These are phyloP conservation scores for Neoboletus subvelutipes DNA, from an alignment of 768 basidiomycete species.

Conservation along the genomic window DNA sequence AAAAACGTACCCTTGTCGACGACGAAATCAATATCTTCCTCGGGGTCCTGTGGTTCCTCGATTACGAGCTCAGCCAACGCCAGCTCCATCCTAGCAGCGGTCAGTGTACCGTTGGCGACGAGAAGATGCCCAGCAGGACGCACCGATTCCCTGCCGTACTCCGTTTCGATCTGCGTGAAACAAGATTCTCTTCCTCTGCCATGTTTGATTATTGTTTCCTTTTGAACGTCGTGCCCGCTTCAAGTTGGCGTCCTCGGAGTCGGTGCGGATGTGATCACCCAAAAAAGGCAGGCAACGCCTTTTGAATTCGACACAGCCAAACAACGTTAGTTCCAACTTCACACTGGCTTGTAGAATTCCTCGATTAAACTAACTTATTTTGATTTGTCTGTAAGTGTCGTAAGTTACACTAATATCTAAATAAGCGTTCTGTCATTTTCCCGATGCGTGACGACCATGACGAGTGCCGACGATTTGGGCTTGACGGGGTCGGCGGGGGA, in stretches of 20 bases:
- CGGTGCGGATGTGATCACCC: neutral
- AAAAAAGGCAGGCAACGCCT: slow-evolving; percentile 7
- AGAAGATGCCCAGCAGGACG: neutral
- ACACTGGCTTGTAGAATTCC: no score
- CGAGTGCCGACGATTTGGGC: no score
- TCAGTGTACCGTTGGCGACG: slow-evolving; percentile 2
- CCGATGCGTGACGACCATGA: no score
- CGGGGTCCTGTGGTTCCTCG: slow-evolving; percentile 54
- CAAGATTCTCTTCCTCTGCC: slow-evolving; percentile 33
- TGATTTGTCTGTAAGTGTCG: no score
- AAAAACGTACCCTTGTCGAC: slow-evolving; percentile 54
- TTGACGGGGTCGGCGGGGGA: no score
- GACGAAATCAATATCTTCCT: slow-evolving; percentile 74
- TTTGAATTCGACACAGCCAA: slow-evolving; percentile 19
- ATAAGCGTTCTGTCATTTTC: no score
- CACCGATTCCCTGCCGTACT: slow-evolving; percentile 82
- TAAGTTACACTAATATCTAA: no score
- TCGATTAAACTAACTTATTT: no score
- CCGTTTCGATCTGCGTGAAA: slow-evolving; percentile 58
- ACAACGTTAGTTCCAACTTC: no score
- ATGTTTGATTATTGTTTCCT: slow-evolving; percentile 4
- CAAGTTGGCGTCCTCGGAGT: neutral
- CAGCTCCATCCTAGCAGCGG: slow-evolving; percentile 61
- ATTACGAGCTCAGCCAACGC: slow-evolving; percentile 59
- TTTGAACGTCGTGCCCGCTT: neutral